phyloP scores from a whole-genome alignment of 441 rosid species.

The Cnidoscolus chayamansa region DNA sequence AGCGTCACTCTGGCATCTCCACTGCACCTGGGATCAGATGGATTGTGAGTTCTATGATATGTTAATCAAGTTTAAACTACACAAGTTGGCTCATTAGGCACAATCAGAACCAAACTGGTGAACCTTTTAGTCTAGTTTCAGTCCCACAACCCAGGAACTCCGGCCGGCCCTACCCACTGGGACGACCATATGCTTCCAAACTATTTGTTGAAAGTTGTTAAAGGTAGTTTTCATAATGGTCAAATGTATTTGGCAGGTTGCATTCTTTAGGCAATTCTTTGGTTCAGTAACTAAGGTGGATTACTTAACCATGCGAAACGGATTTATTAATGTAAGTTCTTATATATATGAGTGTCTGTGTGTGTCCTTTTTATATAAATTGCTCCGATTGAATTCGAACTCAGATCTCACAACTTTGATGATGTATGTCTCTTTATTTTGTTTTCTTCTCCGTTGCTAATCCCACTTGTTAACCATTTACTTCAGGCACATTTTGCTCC shows the following conservation, averaged over 20 bases:
- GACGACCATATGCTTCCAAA: neutral
- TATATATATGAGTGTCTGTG: no score
- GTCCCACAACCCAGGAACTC: no score
- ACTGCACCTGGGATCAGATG: conserved; percentile 42
- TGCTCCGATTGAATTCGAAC: no score
- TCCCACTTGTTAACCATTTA: neutral
- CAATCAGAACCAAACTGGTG: no score
- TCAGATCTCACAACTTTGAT: no score
- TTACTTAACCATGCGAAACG: conserved; percentile 55
- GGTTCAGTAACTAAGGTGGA: conserved; percentile 60
- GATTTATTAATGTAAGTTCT: conserved; percentile 49
- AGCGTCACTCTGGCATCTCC: conserved; percentile 49
- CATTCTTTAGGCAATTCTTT: conserved; percentile 61
- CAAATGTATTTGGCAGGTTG: conserved; percentile 36
- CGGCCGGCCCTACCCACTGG: neutral
- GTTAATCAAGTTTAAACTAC: neutral
- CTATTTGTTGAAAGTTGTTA: neutral
- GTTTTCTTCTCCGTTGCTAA: no score
- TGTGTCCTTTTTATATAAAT: no score
- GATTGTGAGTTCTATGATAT: conserved; percentile 33
- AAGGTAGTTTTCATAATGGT: neutral
- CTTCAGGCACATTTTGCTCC: conserved; percentile 60
- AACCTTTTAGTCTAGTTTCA: no score
- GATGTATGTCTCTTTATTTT: neutral
- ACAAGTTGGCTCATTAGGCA: neutral